phyloP scores from a whole-genome alignment of 2,329 filamentous ascomycete species.

The Trichoderma cornu-damae region DNA sequence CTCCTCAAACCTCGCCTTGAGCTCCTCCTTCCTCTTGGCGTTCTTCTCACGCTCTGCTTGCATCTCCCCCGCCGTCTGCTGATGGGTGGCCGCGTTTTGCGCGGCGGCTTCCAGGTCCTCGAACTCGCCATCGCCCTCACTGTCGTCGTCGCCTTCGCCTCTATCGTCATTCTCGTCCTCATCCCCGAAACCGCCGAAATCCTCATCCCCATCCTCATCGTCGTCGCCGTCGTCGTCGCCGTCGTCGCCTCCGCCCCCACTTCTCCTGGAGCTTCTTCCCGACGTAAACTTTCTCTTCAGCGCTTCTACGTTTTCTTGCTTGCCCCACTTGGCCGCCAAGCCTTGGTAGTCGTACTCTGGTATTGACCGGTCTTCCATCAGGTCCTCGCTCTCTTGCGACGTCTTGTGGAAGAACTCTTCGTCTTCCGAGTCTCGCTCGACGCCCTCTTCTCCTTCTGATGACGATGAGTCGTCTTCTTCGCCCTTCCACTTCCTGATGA shows the following conservation, averaged over 20 bases:
- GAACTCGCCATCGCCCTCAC: conserved; percentile 75
- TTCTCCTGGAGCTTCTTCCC: conserved; percentile 41
- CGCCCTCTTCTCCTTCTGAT: conserved; percentile 55
- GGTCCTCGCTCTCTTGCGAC: conserved; percentile 61
- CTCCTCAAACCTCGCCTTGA: conserved; percentile 91
- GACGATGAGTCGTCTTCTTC: conserved; percentile 52
- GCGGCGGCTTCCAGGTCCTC: conserved; percentile 65
- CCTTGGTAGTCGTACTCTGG: conserved; percentile 75
- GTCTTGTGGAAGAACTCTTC: conserved; percentile 63
- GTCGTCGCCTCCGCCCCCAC: conserved; percentile 28
- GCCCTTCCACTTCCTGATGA: conserved; percentile 75
- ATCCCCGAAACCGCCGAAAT: conserved; percentile 42
- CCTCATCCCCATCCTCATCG: conserved; percentile 44
- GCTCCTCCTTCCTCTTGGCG: conserved; percentile 85
- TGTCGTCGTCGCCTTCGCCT: conserved; percentile 51
- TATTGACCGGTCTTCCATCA: conserved; percentile 73
- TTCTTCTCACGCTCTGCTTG: conserved; percentile 88
- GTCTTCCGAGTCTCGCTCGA: conserved; percentile 51
- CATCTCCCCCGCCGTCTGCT: conserved; percentile 49
- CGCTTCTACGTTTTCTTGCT: conserved; percentile 69
- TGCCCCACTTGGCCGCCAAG: conserved; percentile 79
- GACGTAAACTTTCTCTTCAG: conserved; percentile 72
- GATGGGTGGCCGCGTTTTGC: conserved; percentile 35
- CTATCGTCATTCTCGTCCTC: conserved; percentile 65
- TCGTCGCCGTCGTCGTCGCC: conserved; percentile 30